These are phyloP conservation scores for Penicillium herquei DNA, from an alignment of 495 filamentous ascomycete genomes.

Conservation along the genomic window DNA sequence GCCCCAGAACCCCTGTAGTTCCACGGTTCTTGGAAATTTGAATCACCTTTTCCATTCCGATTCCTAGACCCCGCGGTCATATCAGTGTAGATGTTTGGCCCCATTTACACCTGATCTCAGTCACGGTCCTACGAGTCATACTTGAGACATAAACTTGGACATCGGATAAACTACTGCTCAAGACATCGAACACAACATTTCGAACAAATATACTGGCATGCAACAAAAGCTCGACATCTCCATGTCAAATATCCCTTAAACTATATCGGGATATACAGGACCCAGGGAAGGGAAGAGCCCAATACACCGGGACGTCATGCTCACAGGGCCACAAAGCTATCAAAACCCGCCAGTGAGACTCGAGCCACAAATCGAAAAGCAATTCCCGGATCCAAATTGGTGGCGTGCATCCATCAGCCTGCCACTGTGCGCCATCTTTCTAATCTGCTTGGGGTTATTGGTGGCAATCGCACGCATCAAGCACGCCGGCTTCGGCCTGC, in stretches of 20 bases:
- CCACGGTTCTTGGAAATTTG: background rate
- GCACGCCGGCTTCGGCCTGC: background rate
- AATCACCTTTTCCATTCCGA: background rate
- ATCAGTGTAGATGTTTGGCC: background rate
- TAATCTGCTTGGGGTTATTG: slow-evolving; percentile 1
- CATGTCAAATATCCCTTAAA: too few species aligned
- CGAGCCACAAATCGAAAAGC: background rate
- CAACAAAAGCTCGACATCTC: too few species aligned
- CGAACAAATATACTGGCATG: too few species aligned
- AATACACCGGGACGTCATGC: slow-evolving; percentile 1
- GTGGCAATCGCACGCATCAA: background rate
- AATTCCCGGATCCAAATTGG: slow-evolving; percentile 1
- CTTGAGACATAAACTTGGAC: too few species aligned
- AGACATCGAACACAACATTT: too few species aligned
- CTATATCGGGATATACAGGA: background rate
- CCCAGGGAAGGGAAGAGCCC: background rate
- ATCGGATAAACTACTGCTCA: too few species aligned
- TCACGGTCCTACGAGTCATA: too few species aligned
- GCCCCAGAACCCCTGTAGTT: background rate
- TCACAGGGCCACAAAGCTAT: background rate
- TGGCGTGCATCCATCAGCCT: background rate
- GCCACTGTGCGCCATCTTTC: background rate
- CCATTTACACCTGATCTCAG: too few species aligned
- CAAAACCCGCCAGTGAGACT: background rate
- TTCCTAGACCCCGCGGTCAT: background rate